A percentile compares a stretch with the other conserved stretches of the same genome.
Conservation (phyloP, 2,329 filamentous ascomycete species). For the Sporothrix phasma region DNA sequence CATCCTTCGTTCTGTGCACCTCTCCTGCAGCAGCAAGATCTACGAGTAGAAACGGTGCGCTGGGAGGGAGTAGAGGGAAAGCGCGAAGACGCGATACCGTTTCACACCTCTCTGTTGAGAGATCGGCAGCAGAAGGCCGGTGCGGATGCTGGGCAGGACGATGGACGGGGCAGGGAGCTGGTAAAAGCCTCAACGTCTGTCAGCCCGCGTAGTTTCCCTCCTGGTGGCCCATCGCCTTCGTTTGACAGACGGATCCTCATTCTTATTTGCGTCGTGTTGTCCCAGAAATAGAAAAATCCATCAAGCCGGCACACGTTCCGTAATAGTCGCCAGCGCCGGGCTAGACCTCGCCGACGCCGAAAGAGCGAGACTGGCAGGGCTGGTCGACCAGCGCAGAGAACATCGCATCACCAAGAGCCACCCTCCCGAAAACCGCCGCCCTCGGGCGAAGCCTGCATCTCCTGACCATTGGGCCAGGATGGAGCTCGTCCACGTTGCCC, state of each 20-base stretch:
- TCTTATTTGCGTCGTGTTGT: no score
- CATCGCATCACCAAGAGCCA: no score
- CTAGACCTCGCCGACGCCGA: not conserved
- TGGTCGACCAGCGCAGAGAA: no score
- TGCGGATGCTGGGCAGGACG: no score
- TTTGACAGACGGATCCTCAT: not conserved
- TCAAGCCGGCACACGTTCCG: not conserved
- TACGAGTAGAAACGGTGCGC: not conserved
- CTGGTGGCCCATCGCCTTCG: not conserved
- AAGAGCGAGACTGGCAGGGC: not conserved
- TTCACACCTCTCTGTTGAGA: no score
- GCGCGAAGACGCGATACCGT: constrained; percentile 2
- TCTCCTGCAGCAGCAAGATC: not conserved
- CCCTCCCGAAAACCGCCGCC: no score
- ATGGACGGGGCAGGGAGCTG: not conserved
- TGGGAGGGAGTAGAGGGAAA: not conserved
- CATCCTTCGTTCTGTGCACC: not conserved
- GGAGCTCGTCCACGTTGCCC: no score
- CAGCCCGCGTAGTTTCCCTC: not conserved
- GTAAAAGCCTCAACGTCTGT: not conserved
- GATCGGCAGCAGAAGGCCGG: no score
- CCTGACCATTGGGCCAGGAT: no score
- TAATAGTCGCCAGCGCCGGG: not conserved
- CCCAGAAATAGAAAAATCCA: not conserved
- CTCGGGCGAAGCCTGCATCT: no score